Evolutionary conservation across 2,329 filamentous ascomycete species (phyloP).

Genomic region (Hawksworthiomyces lignivorus): DNA sequence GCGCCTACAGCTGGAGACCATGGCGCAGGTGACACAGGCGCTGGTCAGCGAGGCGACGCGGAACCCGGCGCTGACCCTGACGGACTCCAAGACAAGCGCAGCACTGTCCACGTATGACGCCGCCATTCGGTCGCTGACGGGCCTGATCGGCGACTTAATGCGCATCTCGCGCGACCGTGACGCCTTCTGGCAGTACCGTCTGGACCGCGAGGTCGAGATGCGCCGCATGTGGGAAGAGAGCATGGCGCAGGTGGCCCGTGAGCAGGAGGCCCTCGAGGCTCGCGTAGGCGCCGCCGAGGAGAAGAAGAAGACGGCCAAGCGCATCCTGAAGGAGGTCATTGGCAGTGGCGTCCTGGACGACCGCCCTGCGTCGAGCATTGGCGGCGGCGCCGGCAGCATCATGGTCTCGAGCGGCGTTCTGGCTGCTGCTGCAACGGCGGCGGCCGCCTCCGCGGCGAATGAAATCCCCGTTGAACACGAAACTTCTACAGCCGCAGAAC

Average conservation of each 20-base stretch:
- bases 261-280: constrained; percentile 86
- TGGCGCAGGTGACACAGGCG: constrained; percentile 78
- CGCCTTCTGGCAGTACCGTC: constrained; percentile 90
- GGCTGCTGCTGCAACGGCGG: neutral
- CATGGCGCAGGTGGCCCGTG: constrained; percentile 91
- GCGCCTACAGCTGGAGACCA: constrained; percentile 82
- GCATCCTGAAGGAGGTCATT: constrained; percentile 77
- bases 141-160: constrained; percentile 75
- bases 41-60: constrained; percentile 62
- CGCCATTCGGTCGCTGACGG: constrained; percentile 79
- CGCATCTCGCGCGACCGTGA: constrained; percentile 92
- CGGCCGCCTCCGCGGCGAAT: constrained; percentile 26
- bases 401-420: constrained; percentile 5
- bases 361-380: constrained; percentile 20
- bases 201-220: constrained; percentile 86
- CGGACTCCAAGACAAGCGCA: constrained; percentile 66
- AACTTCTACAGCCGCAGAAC: too few relatives aligned
- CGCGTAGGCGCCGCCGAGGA: constrained; percentile 83
- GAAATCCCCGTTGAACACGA: constrained; percentile 8
- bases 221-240: constrained; percentile 98
- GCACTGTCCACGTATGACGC: constrained; percentile 81
- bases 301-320: constrained; percentile 84
- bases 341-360: constrained; percentile 41
- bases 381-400: too few relatives aligned
- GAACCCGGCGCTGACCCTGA: constrained; percentile 65